Percentiles rank a stretch among this genome's conserved stretches.
These are phyloP conservation scores for Salix exigua DNA, from an alignment of 345 rosid species.

Conservation along the genomic window DNA sequence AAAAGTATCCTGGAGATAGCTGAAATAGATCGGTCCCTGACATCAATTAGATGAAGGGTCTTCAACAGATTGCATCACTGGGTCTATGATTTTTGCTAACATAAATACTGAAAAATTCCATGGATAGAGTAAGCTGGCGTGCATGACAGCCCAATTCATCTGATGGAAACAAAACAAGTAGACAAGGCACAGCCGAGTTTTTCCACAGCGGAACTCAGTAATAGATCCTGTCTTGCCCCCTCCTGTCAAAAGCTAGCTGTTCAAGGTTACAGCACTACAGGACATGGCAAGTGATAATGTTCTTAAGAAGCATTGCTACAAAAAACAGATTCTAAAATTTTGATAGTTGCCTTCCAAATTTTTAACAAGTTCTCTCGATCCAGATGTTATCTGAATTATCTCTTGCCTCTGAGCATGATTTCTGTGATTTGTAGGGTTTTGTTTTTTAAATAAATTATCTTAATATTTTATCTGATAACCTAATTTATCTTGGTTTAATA, in stretches of 20 bases:
- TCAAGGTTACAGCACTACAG: slow-evolving; percentile 6
- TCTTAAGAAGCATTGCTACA: not conserved
- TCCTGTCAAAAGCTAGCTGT: slow-evolving; percentile 37
- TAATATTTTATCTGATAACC: no score
- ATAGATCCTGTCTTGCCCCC: slow-evolving; percentile 95
- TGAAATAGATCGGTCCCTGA: slow-evolving; percentile 48
- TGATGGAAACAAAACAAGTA: not conserved
- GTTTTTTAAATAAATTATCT: no score
- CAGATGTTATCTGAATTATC: slow-evolving; percentile 92
- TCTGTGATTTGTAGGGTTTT: no score
- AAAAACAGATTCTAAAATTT: no score
- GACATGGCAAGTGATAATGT: not conserved
- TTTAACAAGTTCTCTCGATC: slow-evolving; percentile 91
- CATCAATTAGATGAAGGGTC: slow-evolving; percentile 35
- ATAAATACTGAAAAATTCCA: not conserved
- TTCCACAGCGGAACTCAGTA: slow-evolving; percentile 94
- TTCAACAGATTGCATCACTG: not conserved
- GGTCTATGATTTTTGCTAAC: not conserved
- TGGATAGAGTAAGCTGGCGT: not conserved
- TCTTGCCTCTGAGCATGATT: slow-evolving; percentile 80
- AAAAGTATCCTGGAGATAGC: not conserved
- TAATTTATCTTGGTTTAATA: no score
- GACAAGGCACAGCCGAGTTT: slow-evolving; percentile 63
- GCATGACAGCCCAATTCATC: not conserved
- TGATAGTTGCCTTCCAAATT: slow-evolving; percentile 66